Conservation (phyloP, 1,284 basidiomycete genomes). For the Cutaneotrichosporon sp. region DNA sequence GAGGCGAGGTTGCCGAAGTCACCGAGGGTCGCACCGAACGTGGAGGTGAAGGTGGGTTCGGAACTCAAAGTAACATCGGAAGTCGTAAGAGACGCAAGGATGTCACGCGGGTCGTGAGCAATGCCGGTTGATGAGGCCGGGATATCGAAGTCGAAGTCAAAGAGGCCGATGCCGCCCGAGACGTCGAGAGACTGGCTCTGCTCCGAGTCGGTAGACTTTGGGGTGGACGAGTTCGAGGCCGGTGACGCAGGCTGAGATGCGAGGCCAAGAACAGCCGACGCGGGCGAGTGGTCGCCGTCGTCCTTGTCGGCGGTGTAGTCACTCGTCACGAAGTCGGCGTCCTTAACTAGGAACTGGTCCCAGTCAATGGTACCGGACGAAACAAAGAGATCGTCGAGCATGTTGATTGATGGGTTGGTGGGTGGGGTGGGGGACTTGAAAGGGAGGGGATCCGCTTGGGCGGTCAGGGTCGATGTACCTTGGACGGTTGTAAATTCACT, state of each 20-base stretch:
- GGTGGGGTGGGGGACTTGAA: constrained; percentile 1
- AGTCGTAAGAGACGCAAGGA: constrained; percentile 12
- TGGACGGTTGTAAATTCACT: constrained; percentile 1
- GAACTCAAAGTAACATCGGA: constrained; percentile 13
- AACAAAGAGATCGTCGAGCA: constrained; percentile 15
- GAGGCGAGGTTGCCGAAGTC: constrained; percentile 26
- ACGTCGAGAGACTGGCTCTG: constrained; percentile 32
- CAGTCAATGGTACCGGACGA: constrained; percentile 22
- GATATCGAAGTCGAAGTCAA: constrained; percentile 27
- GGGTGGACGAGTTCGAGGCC: constrained; percentile 13
- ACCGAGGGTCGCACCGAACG: constrained; percentile 26
- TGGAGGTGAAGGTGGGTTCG: constrained; percentile 27
- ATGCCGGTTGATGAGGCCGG: constrained; percentile 22
- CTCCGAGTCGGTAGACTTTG: constrained; percentile 36
- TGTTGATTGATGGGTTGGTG: constrained; percentile 10
- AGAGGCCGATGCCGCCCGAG: constrained; percentile 10
- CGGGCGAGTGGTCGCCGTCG: constrained; percentile 6
- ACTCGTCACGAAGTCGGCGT: constrained; percentile 17
- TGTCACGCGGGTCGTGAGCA: constrained; percentile 28
- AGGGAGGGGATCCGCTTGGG: constrained; percentile 4
- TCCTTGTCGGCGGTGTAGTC: constrained; percentile 3
- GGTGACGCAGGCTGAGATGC: constrained; percentile 9
- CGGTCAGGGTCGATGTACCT: background rate
- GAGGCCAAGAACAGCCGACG: constrained; percentile 11
- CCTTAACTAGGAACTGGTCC: constrained; percentile 30